Evolutionary conservation across 2,329 filamentous ascomycete species (phyloP), one percentile per base, ranked within the genome.

Genomic region (Cladosporium oxysporum): DNA sequence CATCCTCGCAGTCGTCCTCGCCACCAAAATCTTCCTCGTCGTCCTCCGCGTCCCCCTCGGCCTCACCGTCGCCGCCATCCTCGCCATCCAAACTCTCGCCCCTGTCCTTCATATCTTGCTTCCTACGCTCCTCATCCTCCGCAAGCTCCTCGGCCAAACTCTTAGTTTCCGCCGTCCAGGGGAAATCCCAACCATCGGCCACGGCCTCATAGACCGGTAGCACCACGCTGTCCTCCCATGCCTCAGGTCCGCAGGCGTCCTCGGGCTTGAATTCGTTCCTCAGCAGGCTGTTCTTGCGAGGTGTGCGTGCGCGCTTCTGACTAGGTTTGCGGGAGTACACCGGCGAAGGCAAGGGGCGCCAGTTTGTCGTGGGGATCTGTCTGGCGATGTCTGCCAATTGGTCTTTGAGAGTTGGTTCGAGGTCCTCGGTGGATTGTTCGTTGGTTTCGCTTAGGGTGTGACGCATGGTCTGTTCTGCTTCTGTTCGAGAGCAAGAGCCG

Each of bases 101-200:
- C n/a, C n/a, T n/a, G 41, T 7, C 21, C n/a, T 10, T 33, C 33
- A 41, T 16, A 12, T 18, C 5, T 21, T 10, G 3, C 21, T 3
- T 21, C 31, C 1, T 33, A 12, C 33, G 33, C 33, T 23, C 21
- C 14, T n/a, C 21, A 31, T 63, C 50, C 35, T 63, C 61, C 26
- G 33, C 61, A 44, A 63, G 21, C 28, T 63, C 61, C 4, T 63
- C 61, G 33, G 49, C 26, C 50, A 63, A 28, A 57, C 61, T 63
- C 50, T 57, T 63, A 49, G 33, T 63, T 18, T 57, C 61, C 21
- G 47, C 3, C 23, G 60, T 53, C 21, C 23, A 26, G 6, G 28
- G n/a, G 12, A 11, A 50, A 16, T 62, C 12, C 61, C 61, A 63
- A 23, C 33, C 49, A 5, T 26, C 4, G 18, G 37, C 29, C 10